Base-by-base conservation (phyloP, 148 eudicot genomes). In the Rhododendron griersonianum region DNA sequence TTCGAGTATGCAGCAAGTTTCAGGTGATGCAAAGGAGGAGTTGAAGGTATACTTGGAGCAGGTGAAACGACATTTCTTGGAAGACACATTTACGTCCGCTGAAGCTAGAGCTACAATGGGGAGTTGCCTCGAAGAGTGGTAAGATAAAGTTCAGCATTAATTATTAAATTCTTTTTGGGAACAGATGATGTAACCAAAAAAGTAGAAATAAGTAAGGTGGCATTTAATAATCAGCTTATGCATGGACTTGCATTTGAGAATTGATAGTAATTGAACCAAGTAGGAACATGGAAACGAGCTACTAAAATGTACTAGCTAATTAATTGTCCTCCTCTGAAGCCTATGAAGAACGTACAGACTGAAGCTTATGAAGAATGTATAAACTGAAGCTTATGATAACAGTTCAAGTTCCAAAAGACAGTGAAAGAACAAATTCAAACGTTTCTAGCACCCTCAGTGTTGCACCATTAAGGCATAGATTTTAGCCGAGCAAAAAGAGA, bases 61-160 rank as follows among this genome's bases (percentile, higher is more conserved):
- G 84, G 91, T 81, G 76, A 93, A 94, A 84, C 84, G 83, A 55
- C 87, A 89, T 86, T 92, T 88, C 87, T 81, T 94, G 55, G 92
- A 91, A 74, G 95, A 93, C 81, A 88, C 92, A 61, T 92, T 92
- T 87, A 45, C 90, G 85, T 85, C 93, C 86, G 89, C 95, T 79
- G 93, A 91, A 90, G 86, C 87, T 53, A 88, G 87, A 84, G 91
- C 88, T 79, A 86, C 92, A 28, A 89, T 91, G 88, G 90, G 91
- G 83, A 91, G 91, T 71, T 88, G 90, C 89, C 86, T 95, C 67
- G 83, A 84, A 16, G 93, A 94, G 78, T 96, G 99, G 99, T 96
- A 91, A 78, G 87, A 57, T 80, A 30, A 30, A 30, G 23, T 6
- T 39, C 45, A 15, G 7, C 76, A 71, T 11, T 33, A 63, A 5